A percentile compares a stretch with the other conserved stretches of the same genome.
Evolutionary conservation across 2,329 filamentous ascomycete species (phyloP).

Genomic region (Fonsecaea monophora): DNA sequence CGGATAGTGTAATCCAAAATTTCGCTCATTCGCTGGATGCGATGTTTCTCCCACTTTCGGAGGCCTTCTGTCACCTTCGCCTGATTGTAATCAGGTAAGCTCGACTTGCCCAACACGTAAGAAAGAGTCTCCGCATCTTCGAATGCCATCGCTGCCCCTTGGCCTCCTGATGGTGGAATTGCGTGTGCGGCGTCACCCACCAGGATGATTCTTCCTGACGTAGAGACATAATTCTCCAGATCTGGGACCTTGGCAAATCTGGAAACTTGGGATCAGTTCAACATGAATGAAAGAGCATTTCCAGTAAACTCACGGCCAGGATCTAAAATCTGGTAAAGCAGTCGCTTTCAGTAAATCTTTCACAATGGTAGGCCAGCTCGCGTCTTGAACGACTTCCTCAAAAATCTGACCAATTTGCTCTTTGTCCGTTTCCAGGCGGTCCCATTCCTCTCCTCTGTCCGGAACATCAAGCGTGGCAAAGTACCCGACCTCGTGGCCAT

Average conservation of each 20-base stretch:
- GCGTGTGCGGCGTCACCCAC: conserved; percentile 31
- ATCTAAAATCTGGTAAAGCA: conserved; percentile 2
- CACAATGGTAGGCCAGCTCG: conserved; percentile 9
- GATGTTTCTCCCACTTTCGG: conserved; percentile 12
- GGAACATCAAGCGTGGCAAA: conserved; percentile 14
- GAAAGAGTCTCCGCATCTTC: conserved; percentile 29
- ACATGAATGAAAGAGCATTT: too few relatives aligned
- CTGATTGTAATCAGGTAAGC: not conserved
- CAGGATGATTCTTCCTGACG: conserved; percentile 12
- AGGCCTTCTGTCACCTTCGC: not conserved
- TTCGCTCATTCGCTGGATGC: conserved; percentile 6
- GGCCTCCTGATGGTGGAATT: conserved; percentile 29
- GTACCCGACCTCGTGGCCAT: conserved; percentile 14
- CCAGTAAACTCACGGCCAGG: conserved; percentile 22
- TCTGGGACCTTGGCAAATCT: conserved; percentile 15
- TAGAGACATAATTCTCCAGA: conserved; percentile 6
- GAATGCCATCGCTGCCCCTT: conserved; percentile 27
- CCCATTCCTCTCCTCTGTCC: conserved; percentile 13
- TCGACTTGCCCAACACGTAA: conserved; percentile 8
- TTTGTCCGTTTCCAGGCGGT: conserved; percentile 13
- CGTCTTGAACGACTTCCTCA: conserved; percentile 3
- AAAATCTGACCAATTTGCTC: not conserved
- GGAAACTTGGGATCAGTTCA: too few relatives aligned
- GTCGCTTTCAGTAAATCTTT: conserved; percentile 3
- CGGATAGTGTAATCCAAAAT: conserved; percentile 14